phyloP scores from a whole-genome alignment of 1,139 yeast species.

The Hansenula sp. region DNA sequence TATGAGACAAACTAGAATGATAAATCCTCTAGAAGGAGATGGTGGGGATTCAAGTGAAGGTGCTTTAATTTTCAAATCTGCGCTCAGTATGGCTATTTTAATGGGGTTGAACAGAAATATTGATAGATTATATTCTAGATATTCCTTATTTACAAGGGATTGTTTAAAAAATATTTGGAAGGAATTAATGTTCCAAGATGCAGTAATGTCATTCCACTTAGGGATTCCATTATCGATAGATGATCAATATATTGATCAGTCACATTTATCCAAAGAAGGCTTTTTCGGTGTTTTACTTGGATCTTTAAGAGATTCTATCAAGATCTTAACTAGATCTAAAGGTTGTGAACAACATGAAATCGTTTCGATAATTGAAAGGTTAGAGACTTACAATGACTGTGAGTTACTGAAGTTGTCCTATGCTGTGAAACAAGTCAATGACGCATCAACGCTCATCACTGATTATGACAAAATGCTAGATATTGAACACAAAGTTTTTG shows the following conservation, averaged over 20 bases:
- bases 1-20: conserved; percentile 16
- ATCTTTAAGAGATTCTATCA: conserved; percentile 12
- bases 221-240: conserved; percentile 25
- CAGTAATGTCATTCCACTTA: conserved; percentile 20
- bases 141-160: conserved; percentile 17
- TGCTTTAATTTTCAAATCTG: conserved; percentile 19
- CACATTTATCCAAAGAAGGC: not conserved
- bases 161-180: conserved; percentile 25
- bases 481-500: conserved; percentile 6
- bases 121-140: conserved; percentile 16
- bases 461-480: not conserved
- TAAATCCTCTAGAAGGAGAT: conserved; percentile 23
- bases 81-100: conserved; percentile 22
- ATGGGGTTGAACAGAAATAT: conserved; percentile 28
- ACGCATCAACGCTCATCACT: conserved; percentile 3
- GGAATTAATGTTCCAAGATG: conserved; percentile 24
- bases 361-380: conserved; percentile 5
- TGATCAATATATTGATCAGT: conserved; percentile 15
- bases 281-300: no score
- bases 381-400: conserved; percentile 14
- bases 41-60: conserved; percentile 21
- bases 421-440: conserved; percentile 4
- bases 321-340: conserved; percentile 4
- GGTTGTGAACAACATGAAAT: conserved; percentile 11
- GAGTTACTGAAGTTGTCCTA: conserved; percentile 4